Conservation (phyloP, 2,329 filamentous ascomycete species). For the Talaromyces sp. region DNA sequence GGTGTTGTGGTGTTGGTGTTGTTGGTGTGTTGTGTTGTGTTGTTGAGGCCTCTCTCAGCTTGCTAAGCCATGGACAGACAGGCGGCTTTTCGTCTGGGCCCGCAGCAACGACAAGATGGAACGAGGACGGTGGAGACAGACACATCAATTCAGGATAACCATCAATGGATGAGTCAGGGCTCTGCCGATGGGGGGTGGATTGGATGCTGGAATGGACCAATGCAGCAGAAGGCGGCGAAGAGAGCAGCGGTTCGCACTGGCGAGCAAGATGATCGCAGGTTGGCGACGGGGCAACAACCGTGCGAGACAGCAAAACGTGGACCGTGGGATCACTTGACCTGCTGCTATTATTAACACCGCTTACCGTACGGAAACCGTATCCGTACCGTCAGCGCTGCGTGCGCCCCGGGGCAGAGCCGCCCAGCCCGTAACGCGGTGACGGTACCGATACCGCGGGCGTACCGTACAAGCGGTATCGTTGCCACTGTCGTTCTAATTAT, state of each 20-base stretch:
- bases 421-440: background rate
- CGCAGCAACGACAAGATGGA: background rate
- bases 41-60: background rate
- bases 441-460: background rate
- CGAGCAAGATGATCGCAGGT: background rate
- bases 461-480: background rate
- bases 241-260: background rate
- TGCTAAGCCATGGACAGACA: conserved; percentile 7
- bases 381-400: background rate
- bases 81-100: background rate
- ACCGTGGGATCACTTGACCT: background rate
- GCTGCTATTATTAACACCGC: background rate
- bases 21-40: background rate
- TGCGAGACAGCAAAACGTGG: conserved; percentile 2
- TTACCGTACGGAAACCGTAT: background rate
- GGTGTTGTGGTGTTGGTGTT: background rate
- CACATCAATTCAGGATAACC: background rate
- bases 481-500: background rate
- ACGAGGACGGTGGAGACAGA: background rate
- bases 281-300: background rate
- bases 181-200: background rate
- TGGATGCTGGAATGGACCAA: background rate
- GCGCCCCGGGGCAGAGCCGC: background rate
- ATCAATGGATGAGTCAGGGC: background rate
- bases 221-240: background rate